Evolutionary conservation across 2,329 filamentous ascomycete genomes (phyloP).

Genomic region (Ophiocordyceps camponoti-floridani): DNA sequence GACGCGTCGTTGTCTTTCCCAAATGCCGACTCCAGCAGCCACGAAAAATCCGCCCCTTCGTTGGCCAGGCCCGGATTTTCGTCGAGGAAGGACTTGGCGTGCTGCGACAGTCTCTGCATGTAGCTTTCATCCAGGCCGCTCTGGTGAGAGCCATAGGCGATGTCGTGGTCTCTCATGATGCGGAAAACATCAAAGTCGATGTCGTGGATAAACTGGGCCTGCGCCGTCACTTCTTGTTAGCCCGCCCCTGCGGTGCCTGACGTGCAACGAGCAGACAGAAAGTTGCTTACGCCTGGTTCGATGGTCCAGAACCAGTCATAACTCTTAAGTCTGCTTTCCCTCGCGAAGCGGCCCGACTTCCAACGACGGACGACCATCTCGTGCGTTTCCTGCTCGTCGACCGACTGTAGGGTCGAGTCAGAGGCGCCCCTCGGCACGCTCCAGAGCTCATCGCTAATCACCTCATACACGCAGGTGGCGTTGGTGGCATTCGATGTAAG

Average conservation of each 20-base stretch:
- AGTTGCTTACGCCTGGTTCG: conserved; percentile 35
- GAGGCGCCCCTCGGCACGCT: conserved; percentile 40
- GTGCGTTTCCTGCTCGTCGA: not conserved
- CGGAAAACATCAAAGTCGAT: conserved; percentile 76
- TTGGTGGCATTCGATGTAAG: conserved; percentile 50
- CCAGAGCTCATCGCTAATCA: conserved; percentile 64
- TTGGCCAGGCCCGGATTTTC: conserved; percentile 18
- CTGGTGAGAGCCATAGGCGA: conserved; percentile 51
- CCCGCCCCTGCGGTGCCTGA: not conserved
- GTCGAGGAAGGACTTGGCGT: conserved; percentile 26
- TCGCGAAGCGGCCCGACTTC: conserved; percentile 71
- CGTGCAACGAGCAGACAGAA: not conserved
- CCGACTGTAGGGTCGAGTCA: not conserved
- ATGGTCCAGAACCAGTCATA: conserved; percentile 45
- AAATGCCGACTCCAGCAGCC: conserved; percentile 18
- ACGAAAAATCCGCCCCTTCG: conserved; percentile 9
- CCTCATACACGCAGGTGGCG: conserved; percentile 53
- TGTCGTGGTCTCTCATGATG: conserved; percentile 70
- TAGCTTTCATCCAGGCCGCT: conserved; percentile 23
- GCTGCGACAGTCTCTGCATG: conserved; percentile 24
- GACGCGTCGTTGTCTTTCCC: not conserved
- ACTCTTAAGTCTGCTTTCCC: conserved; percentile 48
- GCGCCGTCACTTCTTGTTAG: conserved; percentile 1
- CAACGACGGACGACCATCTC: conserved; percentile 50
- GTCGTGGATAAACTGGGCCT: conserved; percentile 36